Base-by-base conservation (phyloP, 805 yeast species). In the Candida caryicola region DNA sequence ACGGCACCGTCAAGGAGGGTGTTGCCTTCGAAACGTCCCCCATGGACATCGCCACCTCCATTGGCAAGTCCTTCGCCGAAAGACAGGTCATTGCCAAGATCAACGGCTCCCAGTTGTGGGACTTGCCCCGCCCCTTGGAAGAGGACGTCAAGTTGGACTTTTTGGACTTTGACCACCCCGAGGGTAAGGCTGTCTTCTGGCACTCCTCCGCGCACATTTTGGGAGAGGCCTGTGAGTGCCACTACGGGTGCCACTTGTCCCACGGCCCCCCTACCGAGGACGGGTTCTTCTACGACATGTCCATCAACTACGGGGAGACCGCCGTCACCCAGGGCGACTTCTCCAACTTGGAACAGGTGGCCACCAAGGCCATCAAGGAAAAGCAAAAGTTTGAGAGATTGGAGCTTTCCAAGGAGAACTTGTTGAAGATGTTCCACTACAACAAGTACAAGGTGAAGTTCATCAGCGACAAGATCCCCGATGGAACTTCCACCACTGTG, bases 201-300 rank as follows among this genome's bases (percentile, higher is more conserved):
- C 99, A 93, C 65, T 93, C 99, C 2, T 85, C 96, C 50, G 99
- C 99, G 37, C 99, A 93, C 68, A 91, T 93, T 39, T 72, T 93
- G 53, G 99, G 99, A 68, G 99, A 93, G 72, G 91, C 97, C 34
- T 85, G 96, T 72, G 99, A 93, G 71, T 84, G 96, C 64, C 93
- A 88, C 64, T 73, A 83, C 62, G 98, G 97, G 51, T 95, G 95
- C 49, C 96, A 91, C 62, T 79, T 93, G 49, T 68, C 73, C 21
- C 62, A 66, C 45, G 99, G 99, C 50, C 99, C 99, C 23, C 99
- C 99, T 62, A 91, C 96, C 44, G 88, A 83, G 39, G 98, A 91
- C 48, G 99, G 99, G 32, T 93, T 93, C 70, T 93, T 91, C 72
- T 93, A 93, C 66, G 99, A 93, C 62, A 89, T 93, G 84, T 74